A percentile compares a stretch with the other conserved stretches of the same genome.
Evolutionary conservation across 306 rosid genomes (phyloP).

Genomic region (Vigna nakashimae): DNA sequence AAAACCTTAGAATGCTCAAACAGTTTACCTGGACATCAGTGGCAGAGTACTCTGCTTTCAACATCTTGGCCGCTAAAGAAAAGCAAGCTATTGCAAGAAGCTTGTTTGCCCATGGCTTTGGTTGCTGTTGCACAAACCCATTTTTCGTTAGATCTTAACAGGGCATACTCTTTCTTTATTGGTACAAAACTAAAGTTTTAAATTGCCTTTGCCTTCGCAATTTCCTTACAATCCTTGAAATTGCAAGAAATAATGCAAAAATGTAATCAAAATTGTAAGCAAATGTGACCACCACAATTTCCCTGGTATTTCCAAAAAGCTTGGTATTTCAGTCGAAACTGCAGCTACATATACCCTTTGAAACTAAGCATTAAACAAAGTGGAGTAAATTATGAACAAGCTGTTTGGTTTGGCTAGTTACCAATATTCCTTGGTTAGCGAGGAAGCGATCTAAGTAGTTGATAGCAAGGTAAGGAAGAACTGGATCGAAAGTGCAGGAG

Average conservation of each 20-base stretch:
- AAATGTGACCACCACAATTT: background rate
- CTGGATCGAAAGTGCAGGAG: slow-evolving; percentile 65
- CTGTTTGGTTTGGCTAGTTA: slow-evolving; percentile 37
- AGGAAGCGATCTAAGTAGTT: slow-evolving; percentile 91
- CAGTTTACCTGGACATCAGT: slow-evolving; percentile 67
- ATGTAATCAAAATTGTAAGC: no score
- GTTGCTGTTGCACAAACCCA: slow-evolving; percentile 59
- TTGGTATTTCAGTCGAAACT: background rate
- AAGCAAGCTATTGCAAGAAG: slow-evolving; percentile 82
- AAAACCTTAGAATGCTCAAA: background rate
- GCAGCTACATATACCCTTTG: background rate
- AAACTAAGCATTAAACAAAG: background rate
- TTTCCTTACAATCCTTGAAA: background rate
- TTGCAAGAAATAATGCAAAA: background rate
- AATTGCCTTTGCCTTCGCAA: background rate
- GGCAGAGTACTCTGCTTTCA: slow-evolving; percentile 61
- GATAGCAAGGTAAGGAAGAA: slow-evolving; percentile 75
- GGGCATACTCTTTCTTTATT: slow-evolving; percentile 24
- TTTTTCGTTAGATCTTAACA: slow-evolving; percentile 49
- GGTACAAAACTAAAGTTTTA: background rate
- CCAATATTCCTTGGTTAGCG: slow-evolving; percentile 70
- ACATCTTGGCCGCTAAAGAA: slow-evolving; percentile 89
- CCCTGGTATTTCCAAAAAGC: background rate
- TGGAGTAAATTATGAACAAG: background rate
- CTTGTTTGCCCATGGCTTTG: slow-evolving; percentile 82